Conservation (phyloP, 1,139 yeast genomes). For the Candida neerlandica region DNA sequence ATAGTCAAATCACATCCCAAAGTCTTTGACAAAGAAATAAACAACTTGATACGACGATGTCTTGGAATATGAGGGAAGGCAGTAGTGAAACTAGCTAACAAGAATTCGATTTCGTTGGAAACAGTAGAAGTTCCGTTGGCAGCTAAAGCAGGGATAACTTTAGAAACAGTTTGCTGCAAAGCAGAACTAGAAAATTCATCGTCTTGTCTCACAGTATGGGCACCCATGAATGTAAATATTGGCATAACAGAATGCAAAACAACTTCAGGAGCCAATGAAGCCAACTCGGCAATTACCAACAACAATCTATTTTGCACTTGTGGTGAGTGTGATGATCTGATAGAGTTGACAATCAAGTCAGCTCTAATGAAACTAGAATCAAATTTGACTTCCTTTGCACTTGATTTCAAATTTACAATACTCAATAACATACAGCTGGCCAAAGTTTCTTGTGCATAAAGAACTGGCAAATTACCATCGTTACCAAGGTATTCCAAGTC, state of each 20-base stretch:
- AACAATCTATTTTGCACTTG: conserved; percentile 90
- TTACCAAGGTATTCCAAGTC: conserved; percentile 87
- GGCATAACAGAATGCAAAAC: conserved; percentile 98
- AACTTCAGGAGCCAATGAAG: conserved; percentile 85
- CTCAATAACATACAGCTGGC: conserved; percentile 83
- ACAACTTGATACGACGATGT: conserved; percentile 88
- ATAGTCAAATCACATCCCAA: conserved; percentile 71
- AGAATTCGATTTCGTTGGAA: conserved; percentile 73
- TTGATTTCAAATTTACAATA: conserved; percentile 53
- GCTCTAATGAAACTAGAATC: conserved; percentile 81
- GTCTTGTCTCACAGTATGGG: conserved; percentile 94
- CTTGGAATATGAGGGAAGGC: conserved; percentile 96
- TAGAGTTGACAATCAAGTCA: conserved; percentile 86
- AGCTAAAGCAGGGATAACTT: conserved; percentile 90
- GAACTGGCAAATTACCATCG: conserved; percentile 88
- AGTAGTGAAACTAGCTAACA: conserved; percentile 84
- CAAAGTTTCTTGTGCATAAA: conserved; percentile 87
- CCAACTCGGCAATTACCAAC: conserved; percentile 83
- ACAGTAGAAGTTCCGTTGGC: conserved; percentile 54
- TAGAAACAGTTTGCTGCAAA: conserved; percentile 86
- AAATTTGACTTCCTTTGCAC: conserved; percentile 28
- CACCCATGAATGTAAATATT: conserved; percentile 98
- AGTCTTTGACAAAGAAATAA: conserved; percentile 75
- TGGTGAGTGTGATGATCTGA: conserved; percentile 86
- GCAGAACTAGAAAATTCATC: conserved; percentile 93